Conservation (phyloP, 192 early-diverging fungal species). For the Helicostylum pulchrum region DNA sequence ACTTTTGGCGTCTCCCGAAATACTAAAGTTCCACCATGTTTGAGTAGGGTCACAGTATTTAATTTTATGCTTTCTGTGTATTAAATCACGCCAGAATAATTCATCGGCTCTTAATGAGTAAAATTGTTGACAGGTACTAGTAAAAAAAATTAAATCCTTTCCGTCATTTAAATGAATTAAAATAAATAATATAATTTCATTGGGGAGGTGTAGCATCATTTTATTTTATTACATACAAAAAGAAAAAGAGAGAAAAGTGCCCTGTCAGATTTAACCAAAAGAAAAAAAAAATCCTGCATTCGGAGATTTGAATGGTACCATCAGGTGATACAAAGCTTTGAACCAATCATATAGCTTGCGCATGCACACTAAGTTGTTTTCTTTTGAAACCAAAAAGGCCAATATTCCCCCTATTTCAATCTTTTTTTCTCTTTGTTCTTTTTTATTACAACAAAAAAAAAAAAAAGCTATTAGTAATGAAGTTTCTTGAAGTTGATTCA, state of each 20-base stretch:
- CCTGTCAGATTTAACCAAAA: background rate
- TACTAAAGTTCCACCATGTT: conserved; percentile 1
- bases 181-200: conserved; percentile 12
- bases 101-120: background rate
- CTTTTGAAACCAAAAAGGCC: background rate
- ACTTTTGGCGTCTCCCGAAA: background rate
- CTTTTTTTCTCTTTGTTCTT: background rate
- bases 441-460: too few relatives aligned
- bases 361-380: background rate
- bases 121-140: background rate
- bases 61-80: conserved; percentile 2
- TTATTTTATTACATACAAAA: background rate
- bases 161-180: background rate
- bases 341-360: background rate
- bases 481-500: conserved; percentile 36
- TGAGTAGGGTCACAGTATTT: conserved; percentile 1
- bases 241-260: background rate
- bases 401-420: background rate
- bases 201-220: background rate
- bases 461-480: conserved; percentile 13
- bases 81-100: conserved; percentile 4
- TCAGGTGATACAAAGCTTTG: background rate
- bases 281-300: background rate
- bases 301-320: background rate
- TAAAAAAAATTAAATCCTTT: background rate